Conservation (phyloP, 2,329 filamentous ascomycete species). For the Calonectria pseudoreteaudii region DNA sequence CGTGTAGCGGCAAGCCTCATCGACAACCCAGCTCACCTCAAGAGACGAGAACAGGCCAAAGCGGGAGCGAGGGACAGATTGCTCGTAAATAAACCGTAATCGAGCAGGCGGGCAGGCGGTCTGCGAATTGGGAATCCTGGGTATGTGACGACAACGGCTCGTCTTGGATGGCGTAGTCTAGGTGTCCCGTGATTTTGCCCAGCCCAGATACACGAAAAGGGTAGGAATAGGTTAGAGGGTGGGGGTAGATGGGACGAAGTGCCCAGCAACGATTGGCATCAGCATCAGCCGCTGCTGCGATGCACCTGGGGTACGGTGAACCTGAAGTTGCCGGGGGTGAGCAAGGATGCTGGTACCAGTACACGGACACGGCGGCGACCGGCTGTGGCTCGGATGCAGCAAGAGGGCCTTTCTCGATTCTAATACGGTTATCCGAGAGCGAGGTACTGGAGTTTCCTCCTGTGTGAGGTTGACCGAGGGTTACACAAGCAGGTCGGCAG, state of each 20-base stretch:
- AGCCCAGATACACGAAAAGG: slow-evolving; percentile 35
- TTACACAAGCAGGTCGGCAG: slow-evolving; percentile 41
- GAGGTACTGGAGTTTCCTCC: slow-evolving; percentile 30
- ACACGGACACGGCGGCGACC: slow-evolving; percentile 30
- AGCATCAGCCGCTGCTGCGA: slow-evolving; percentile 39
- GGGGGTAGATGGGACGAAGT: slow-evolving; percentile 42
- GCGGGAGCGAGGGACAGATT: slow-evolving; percentile 11
- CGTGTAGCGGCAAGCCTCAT: slow-evolving; percentile 19
- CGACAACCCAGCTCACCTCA: slow-evolving; percentile 14
- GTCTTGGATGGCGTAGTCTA: slow-evolving; percentile 32
- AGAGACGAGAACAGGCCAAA: slow-evolving; percentile 5
- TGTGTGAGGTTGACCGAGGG: slow-evolving; percentile 34
- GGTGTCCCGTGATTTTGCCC: slow-evolving; percentile 32
- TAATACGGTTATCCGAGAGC: slow-evolving; percentile 29
- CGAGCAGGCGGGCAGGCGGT: slow-evolving; percentile 25
- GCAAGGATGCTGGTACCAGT: slow-evolving; percentile 35
- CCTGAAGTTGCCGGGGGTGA: slow-evolving; percentile 36
- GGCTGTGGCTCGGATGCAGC: slow-evolving; percentile 27
- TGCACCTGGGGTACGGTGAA: slow-evolving; percentile 36
- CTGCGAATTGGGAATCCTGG: slow-evolving; percentile 31
- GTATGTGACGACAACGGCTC: slow-evolving; percentile 31
- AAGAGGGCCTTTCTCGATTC: slow-evolving; percentile 31
- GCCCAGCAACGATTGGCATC: slow-evolving; percentile 36
- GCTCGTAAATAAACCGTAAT: slow-evolving; percentile 11
- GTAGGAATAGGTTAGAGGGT: slow-evolving; percentile 39